These are phyloP conservation scores for Phytophthora cactorum DNA, from an alignment of 352 stramenopile genomes.

Conservation along the genomic window DNA sequence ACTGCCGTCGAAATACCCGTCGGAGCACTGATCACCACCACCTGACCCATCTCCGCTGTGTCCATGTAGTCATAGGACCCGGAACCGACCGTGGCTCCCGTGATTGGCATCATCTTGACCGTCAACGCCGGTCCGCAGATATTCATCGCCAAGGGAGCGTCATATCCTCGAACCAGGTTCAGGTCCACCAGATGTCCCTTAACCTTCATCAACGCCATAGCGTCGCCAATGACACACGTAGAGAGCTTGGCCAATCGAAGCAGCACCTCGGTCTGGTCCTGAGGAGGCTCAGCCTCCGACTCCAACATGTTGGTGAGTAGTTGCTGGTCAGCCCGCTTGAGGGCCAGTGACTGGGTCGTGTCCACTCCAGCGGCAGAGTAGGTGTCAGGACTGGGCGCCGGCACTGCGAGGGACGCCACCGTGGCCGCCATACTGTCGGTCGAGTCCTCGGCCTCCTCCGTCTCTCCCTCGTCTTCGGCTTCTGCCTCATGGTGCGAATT, in stretches of 20 bases:
- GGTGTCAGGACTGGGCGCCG: slow-evolving; percentile 20
- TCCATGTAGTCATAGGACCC: slow-evolving; percentile 80
- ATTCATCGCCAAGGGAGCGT: slow-evolving; percentile 74
- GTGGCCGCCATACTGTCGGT: slow-evolving; percentile 15
- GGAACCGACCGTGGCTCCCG: slow-evolving; percentile 32
- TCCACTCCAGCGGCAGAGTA: slow-evolving; percentile 13
- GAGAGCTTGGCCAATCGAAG: slow-evolving; percentile 82
- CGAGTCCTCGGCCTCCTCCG: not conserved
- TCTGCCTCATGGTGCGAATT: slow-evolving; percentile 1
- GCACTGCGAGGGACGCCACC: slow-evolving; percentile 35
- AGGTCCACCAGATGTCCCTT: slow-evolving; percentile 82
- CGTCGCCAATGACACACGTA: slow-evolving; percentile 83
- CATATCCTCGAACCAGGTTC: slow-evolving; percentile 73
- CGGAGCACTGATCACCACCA: slow-evolving; percentile 80
- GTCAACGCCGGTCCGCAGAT: slow-evolving; percentile 84
- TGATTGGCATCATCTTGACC: slow-evolving; percentile 79
- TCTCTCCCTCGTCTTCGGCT: slow-evolving; percentile 11
- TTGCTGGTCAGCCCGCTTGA: slow-evolving; percentile 62
- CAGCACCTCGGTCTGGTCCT: slow-evolving; percentile 45
- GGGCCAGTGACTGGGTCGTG: slow-evolving; percentile 26
- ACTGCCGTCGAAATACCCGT: slow-evolving; percentile 62
- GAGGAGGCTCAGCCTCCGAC: slow-evolving; percentile 37
- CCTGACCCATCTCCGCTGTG: slow-evolving; percentile 74
- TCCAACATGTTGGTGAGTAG: slow-evolving; percentile 74
- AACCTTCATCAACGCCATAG: slow-evolving; percentile 83